Conservation (phyloP, 2,329 filamentous ascomycete genomes). For the Dothiorella sarmentorum region DNA sequence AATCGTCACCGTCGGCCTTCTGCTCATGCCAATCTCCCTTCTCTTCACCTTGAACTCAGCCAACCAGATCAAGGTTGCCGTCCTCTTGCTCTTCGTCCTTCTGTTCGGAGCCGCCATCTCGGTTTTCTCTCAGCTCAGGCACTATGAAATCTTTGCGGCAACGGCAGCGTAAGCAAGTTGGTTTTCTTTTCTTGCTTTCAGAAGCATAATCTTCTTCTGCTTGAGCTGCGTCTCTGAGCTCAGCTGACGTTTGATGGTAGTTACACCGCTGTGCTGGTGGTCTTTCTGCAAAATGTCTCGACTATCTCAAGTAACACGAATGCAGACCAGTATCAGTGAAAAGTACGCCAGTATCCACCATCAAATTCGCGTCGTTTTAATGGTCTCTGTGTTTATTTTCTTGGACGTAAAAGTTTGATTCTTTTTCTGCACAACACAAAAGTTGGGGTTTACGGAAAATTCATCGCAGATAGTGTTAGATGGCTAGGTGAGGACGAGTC, state of each 20-base stretch:
- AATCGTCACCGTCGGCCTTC: not conserved
- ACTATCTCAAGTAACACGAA: too few relatives aligned
- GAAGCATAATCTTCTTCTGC: not conserved
- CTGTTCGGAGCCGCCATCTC: constrained; percentile 22
- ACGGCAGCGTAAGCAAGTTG: constrained; percentile 23
- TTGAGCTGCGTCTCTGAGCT: not conserved
- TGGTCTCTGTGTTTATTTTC: too few relatives aligned
- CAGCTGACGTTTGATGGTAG: not conserved
- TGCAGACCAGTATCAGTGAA: too few relatives aligned
- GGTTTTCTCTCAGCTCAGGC: constrained; percentile 20
- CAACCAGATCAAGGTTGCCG: constrained; percentile 19
- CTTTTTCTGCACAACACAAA: too few relatives aligned
- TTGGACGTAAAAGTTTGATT: too few relatives aligned
- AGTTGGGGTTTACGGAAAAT: too few relatives aligned
- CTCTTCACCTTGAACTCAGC: constrained; percentile 18
- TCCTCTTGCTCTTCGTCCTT: constrained; percentile 21
- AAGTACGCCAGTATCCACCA: too few relatives aligned
- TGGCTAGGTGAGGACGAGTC: too few relatives aligned
- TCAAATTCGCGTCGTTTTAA: too few relatives aligned
- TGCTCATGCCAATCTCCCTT: constrained; percentile 22
- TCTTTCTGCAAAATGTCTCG: not conserved
- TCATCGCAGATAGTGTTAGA: too few relatives aligned
- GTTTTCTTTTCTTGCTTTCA: not conserved
- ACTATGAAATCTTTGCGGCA: constrained; percentile 24
- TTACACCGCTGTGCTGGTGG: not conserved